Percentiles rank a stretch among this genome's conserved stretches.
Conservation (phyloP, 352 stramenopile species). For the Blastocystis hominis region DNA sequence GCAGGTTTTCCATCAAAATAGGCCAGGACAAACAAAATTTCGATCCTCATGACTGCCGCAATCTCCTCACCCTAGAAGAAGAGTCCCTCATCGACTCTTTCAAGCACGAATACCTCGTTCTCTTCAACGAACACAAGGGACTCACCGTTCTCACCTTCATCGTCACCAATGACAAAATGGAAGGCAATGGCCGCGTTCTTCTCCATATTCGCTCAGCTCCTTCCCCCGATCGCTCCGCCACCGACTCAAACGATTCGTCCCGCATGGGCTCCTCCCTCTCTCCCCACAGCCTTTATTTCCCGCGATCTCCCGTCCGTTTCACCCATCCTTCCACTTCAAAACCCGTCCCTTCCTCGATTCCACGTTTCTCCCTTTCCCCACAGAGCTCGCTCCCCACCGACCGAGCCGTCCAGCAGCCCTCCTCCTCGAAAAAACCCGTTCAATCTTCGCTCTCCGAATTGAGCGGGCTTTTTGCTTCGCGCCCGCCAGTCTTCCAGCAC, state of each 20-base stretch:
- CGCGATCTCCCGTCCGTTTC: neutral
- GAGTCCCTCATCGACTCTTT: slow-evolving; percentile 20
- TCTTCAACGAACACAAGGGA: neutral
- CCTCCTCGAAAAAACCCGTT: neutral
- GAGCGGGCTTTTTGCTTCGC: neutral
- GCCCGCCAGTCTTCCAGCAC: neutral
- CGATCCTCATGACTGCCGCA: neutral
- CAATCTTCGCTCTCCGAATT: neutral
- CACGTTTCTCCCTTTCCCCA: neutral
- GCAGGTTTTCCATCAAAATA: slow-evolving; percentile 33
- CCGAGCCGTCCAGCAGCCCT: neutral
- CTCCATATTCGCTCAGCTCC: neutral
- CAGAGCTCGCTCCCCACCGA: neutral
- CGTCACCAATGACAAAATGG: neutral
- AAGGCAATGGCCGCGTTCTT: slow-evolving; percentile 19
- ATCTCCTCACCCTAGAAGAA: slow-evolving; percentile 27
- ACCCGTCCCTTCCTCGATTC: neutral
- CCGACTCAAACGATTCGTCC: neutral
- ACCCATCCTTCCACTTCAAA: neutral
- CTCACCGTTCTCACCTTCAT: slow-evolving; percentile 1
- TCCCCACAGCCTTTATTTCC: neutral
- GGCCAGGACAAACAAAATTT: neutral
- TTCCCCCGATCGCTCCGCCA: neutral
- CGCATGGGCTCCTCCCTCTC: neutral
- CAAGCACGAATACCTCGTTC: neutral